A percentile compares a stretch with the other conserved stretches of the same genome.
These are phyloP conservation scores for Schizonepeta tenuifolia DNA, from an alignment of 257 asterid genomes.

Conservation along the genomic window DNA sequence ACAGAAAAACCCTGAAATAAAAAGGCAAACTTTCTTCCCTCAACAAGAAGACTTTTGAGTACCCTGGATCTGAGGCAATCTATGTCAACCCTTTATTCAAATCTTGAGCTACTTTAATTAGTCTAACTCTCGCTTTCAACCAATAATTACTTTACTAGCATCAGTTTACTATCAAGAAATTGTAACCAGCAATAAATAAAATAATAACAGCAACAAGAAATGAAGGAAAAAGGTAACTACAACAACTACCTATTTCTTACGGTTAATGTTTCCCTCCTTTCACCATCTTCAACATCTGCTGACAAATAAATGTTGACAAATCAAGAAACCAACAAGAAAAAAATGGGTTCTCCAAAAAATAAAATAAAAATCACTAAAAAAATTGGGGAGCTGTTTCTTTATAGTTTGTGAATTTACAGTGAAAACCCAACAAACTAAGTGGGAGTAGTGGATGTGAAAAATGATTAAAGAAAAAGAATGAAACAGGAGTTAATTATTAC, in stretches of 20 bases:
- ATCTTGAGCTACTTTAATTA: conserved; percentile 41
- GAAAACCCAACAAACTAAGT: conserved; percentile 43
- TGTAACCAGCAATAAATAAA: conserved; percentile 10
- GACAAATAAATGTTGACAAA: conserved; percentile 29
- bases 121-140: conserved; percentile 47
- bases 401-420: conserved; percentile 14
- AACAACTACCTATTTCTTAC: conserved; percentile 28
- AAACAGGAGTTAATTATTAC: conserved; percentile 17
- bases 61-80: conserved; percentile 96
- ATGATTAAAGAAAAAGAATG: conserved; percentile 32
- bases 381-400: background rate
- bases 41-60: conserved; percentile 49
- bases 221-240: conserved; percentile 32
- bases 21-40: conserved; percentile 41
- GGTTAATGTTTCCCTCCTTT: conserved; percentile 34
- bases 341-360: conserved; percentile 6
- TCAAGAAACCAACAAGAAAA: conserved; percentile 20
- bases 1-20: conserved; percentile 74
- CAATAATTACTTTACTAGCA: conserved; percentile 41
- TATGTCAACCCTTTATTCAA: conserved; percentile 61
- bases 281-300: conserved; percentile 42
- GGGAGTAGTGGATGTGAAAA: conserved; percentile 30
- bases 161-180: conserved; percentile 35
- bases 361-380: conserved; percentile 1
- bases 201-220: conserved; percentile 2